These are phyloP conservation scores for Barnettozyma wickerhamii DNA, from an alignment of 805 yeast species.

Conservation along the genomic window DNA sequence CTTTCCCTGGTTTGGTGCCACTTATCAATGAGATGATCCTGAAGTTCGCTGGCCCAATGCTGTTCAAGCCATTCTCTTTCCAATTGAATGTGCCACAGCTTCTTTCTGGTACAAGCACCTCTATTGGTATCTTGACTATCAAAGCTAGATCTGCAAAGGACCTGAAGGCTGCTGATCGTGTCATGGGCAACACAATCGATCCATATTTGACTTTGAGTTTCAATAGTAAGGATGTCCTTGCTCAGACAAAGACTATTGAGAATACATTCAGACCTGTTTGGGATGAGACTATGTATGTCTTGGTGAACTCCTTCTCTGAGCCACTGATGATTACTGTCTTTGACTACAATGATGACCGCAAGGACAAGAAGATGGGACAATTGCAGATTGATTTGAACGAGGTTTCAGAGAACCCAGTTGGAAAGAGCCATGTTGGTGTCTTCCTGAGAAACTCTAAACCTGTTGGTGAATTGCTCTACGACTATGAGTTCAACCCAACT, in stretches of 20 bases:
- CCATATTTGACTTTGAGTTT: conserved; percentile 81
- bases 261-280: conserved; percentile 74
- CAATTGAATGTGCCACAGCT: conserved; percentile 90
- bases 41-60: conserved; percentile 84
- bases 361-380: conserved; percentile 79
- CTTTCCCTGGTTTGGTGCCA: conserved; percentile 82
- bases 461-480: conserved; percentile 70
- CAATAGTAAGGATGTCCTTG: conserved; percentile 48
- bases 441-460: conserved; percentile 80
- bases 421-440: conserved; percentile 45
- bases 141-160: conserved; percentile 62
- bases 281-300: conserved; percentile 72
- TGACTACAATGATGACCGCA: conserved; percentile 76
- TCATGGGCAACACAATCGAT: conserved; percentile 76
- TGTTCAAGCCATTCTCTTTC: conserved; percentile 87
- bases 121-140: conserved; percentile 82
- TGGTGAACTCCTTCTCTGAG: conserved; percentile 73
- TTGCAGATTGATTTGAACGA: conserved; percentile 69
- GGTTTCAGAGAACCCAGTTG: conserved; percentile 49
- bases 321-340: conserved; percentile 68
- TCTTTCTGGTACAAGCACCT: conserved; percentile 79
- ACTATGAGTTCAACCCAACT: conserved; percentile 73
- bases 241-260: conserved; percentile 61
- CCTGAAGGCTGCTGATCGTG: conserved; percentile 60
- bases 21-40: conserved; percentile 80